Evolutionary conservation across 148 eudicot species (phyloP), one percentile per base, ranked within the genome.

Genomic region (Spergularia marina): DNA sequence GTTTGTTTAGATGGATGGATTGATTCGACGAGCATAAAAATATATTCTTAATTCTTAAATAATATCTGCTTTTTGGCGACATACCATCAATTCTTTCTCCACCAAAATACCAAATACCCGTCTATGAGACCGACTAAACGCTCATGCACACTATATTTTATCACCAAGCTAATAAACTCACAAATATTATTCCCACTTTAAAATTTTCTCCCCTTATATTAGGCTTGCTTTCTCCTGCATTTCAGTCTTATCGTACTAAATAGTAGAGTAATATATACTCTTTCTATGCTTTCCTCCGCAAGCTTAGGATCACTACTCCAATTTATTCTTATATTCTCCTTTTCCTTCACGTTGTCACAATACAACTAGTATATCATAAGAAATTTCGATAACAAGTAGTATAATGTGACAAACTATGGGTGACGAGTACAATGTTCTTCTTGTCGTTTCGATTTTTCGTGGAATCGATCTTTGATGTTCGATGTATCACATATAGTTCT

Each of bases 71-170:
- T 54, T 70, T 25, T 30, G 49, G 23, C 49, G 61, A 70, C 73
- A 70, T 44, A 44, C 61, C 55, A 70, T 53, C 73, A 53, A 54
- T 53, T 30, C 17, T 23, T 53, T 53, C 17, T 7, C 14, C 39
- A 54, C 36, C 36, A 30, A 30, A 1, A 30, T 30, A 30, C 36
- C 36, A 30, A 30, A 53, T 44, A 10, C 53, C 69, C 49, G 36
- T 49, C 69, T 65, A 5, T 17, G 44, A 70, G 55, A 70, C 61
- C 54, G 60, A 70, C 73, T 54, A 51, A 14, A 56, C 41, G 25
- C 73, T n/a, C 25, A 70, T 34, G 55, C 54, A 14, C 61, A 70
- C 73, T 60, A 70, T 60, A 70, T 53, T 3, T 70, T 70, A 70
- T 70, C 73, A 30, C 4, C 36, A 30, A 30, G 3, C 36, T 30